Base-by-base conservation (phyloP, 192 early-diverging fungal genomes). In the Backusella australiensis region DNA sequence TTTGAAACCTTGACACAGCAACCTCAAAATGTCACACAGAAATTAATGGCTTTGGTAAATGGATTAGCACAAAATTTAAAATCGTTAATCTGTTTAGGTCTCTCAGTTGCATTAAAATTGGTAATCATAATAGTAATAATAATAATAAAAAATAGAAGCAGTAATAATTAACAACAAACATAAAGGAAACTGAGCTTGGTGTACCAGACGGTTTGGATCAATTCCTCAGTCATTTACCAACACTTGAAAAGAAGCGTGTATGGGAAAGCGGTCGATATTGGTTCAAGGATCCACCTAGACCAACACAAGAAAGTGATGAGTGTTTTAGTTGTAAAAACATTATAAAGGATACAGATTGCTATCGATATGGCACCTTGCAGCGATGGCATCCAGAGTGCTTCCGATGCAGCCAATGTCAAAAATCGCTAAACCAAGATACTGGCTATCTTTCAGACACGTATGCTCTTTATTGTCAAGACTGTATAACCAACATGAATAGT, bases 61-160 rank as follows among this genome's bases (percentile, higher is more conserved):
- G 89, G 89, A 12, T 86, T 99, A 11, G 97, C 97, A 0, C 96
- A 97, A 75, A 90, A 90, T 67, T 87, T 99, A 59, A 99, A 99
- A 75, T 89, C 91, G 11, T 82, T 97, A 52, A 97, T 98, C 69
- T 89, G 97, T 19, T 88, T 94, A 23, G 96, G 95, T 15, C 84
- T 99, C n/a, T 93, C 89, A 44, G 94, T 94, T 12, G 93, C 96
- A 15, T 86, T 99, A 35, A 91, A 91, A 78, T 80, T 94, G 86
- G 94, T 95, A 89, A 63, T 26, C 3, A 56, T 29, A 63, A 26
- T 26, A 63, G 8, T 56, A 4, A 56, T 26, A 56, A 11, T 23
- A 11, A 23, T 26, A 14, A 32, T 32, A 3, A 3, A 3, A 32
- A 32, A 53, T 53, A 53, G 21, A 21, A 21, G 4, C 11, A 3